Base-by-base conservation (phyloP, 148 eudicot genomes). In the Camellia lanceoleosa region DNA sequence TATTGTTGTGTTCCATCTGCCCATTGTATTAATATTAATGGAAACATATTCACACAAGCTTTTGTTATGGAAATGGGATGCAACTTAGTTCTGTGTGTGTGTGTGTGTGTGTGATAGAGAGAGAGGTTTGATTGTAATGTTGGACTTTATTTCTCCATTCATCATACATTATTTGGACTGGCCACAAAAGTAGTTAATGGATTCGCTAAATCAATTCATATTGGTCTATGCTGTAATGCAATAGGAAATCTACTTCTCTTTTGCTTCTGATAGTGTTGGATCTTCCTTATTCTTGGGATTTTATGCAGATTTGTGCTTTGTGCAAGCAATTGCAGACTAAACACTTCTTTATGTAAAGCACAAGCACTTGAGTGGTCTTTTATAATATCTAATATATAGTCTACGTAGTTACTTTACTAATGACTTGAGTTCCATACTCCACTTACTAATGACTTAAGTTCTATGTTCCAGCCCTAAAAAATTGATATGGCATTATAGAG, bases 1-100 rank as follows among this genome's bases (percentile, higher is more conserved):
- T 80, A 46, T 7, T 77, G 46, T 66, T 66, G 54, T 79, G 44
- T 70, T 38, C 38, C 13, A 20, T 65, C 69, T 79, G 72, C 69
- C 79, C 7, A 15, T 30, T 47, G 12, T 43, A 73, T 73, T 5
- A 30, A n/a, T 63, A 64, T 79, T 46, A 16, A 59, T 42, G 20
- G 51, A 63, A 58, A 38, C 0, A 64, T 79, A 7, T 52, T 15
- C 7, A 10, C 14, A 15, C 11, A 49, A 51, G 75, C 60, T 51
- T 71, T 51, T 51, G 38, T 20, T 72, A 52, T 19, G 56, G 60
- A 49, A 54, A 52, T 72, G 59, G 30, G 19, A 72, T 23, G 13
- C 15, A 52, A 23, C 23, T 9, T 56, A 65, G 46, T 12, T 81
- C 16, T 10, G 41, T 81, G 2, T 62, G 47, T 42, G 9, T 63